These are phyloP conservation scores for Tolypocladium ovalisporum DNA, from an alignment of 2,329 filamentous ascomycete species.

Conservation along the genomic window DNA sequence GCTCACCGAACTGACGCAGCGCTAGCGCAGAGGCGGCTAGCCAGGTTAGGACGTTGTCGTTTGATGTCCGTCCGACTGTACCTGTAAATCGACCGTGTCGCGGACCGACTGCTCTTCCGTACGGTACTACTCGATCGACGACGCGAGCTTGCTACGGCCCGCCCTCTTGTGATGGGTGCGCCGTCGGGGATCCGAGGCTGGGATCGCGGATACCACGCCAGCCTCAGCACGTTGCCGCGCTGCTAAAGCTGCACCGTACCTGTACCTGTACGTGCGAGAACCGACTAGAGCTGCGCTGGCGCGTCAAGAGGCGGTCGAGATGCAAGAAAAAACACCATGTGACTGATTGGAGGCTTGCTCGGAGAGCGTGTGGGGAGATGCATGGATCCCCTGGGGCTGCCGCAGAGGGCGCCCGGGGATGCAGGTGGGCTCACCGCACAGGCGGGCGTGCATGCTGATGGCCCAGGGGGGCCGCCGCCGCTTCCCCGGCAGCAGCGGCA, in stretches of 20 bases:
- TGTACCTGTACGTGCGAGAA: not conserved
- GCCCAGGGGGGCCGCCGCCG: not conserved
- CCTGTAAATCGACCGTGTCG: not conserved
- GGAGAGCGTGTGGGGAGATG: not conserved
- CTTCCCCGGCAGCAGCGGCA: not conserved
- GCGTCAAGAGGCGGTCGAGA: not conserved
- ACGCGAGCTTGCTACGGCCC: too few species aligned
- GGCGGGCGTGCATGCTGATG: not conserved
- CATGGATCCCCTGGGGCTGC: not conserved
- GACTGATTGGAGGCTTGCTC: constrained; percentile 1
- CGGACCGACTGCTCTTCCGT: not conserved
- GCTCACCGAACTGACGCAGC: not conserved
- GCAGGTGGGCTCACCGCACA: not conserved
- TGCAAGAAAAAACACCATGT: not conserved
- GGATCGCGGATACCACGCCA: not conserved
- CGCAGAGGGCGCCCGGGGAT: not conserved
- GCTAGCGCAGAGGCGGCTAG: not conserved
- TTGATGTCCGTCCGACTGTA: not conserved
- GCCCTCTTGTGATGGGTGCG: too few species aligned
- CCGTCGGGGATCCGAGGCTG: not conserved
- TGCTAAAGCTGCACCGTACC: not conserved
- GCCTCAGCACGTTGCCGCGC: not conserved
- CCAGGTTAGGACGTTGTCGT: not conserved
- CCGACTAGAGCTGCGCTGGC: not conserved
- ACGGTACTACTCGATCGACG: too few species aligned